Conservation (phyloP, 306 rosid genomes). For the Quercus parvula region DNA sequence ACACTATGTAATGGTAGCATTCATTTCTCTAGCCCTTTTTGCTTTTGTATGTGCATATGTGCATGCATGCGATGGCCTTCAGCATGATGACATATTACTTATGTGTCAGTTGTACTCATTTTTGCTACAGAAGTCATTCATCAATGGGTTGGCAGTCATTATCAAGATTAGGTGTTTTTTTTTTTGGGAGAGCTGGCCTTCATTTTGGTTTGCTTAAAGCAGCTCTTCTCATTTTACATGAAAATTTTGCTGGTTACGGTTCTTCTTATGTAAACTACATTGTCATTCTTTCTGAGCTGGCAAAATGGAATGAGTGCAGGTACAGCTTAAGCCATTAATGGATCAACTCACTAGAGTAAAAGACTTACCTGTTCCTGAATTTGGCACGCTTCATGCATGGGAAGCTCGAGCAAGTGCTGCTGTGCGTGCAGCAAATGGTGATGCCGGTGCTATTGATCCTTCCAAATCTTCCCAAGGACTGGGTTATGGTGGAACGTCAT, state of each 20-base stretch:
- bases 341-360: slow-evolving; percentile 83
- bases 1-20: neutral
- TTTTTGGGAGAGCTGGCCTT: neutral
- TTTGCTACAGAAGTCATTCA: neutral
- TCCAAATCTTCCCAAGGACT: slow-evolving; percentile 63
- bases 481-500: slow-evolving; percentile 77
- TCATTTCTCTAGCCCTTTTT: neutral
- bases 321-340: slow-evolving; percentile 82
- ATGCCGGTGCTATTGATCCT: slow-evolving; percentile 55
- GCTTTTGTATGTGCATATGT: neutral
- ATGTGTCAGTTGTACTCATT: neutral
- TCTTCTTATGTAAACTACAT: neutral
- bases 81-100: neutral
- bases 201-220: slow-evolving; percentile 13
- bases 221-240: slow-evolving; percentile 1
- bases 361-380: slow-evolving; percentile 90
- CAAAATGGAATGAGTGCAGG: slow-evolving; percentile 44
- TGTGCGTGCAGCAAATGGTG: slow-evolving; percentile 76
- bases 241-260: slow-evolving; percentile 7
- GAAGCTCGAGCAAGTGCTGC: slow-evolving; percentile 89
- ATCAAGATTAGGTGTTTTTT: neutral
- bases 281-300: slow-evolving; percentile 3
- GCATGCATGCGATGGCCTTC: neutral
- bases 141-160: neutral
- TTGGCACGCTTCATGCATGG: slow-evolving; percentile 95